Evolutionary conservation across 495 filamentous ascomycete genomes (phyloP).

Genomic region (Bacidia gigantensis): DNA sequence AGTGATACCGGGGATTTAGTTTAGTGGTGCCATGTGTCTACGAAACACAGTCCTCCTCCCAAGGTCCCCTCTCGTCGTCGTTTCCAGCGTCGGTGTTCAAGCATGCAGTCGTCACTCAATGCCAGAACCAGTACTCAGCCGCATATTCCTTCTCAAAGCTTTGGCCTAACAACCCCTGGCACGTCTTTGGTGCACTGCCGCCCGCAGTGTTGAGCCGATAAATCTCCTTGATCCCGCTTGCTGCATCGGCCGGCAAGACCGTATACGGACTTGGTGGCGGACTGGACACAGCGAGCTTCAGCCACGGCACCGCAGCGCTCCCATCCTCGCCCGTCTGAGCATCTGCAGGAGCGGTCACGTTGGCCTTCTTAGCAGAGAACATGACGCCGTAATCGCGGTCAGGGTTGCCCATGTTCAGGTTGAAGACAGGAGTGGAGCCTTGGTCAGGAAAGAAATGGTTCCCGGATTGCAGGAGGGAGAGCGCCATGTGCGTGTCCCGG

Average conservation of each 20-base stretch:
- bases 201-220: slow-evolving; percentile 82
- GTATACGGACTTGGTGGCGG: slow-evolving; percentile 19
- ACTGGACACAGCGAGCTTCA: slow-evolving; percentile 33
- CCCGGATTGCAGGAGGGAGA: slow-evolving; percentile 40
- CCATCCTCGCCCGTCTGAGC: slow-evolving; percentile 36
- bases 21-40: no score
- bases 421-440: slow-evolving; percentile 54
- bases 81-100: background rate
- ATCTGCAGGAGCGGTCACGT: slow-evolving; percentile 44
- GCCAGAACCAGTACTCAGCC: slow-evolving; percentile 55
- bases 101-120: no score
- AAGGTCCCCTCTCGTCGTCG: background rate
- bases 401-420: slow-evolving; percentile 43
- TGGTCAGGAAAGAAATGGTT: slow-evolving; percentile 66
- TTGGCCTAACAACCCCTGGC: slow-evolving; percentile 42
- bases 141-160: slow-evolving; percentile 66
- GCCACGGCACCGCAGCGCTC: slow-evolving; percentile 58
- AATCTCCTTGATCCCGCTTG: slow-evolving; percentile 50
- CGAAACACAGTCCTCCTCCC: background rate
- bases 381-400: slow-evolving; percentile 39
- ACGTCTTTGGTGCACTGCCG: slow-evolving; percentile 63
- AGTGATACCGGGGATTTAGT: no score
- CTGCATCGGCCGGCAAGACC: slow-evolving; percentile 27
- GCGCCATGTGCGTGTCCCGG: slow-evolving; percentile 22
- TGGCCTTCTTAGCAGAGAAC: slow-evolving; percentile 35